phyloP scores from a whole-genome alignment of 306 rosid species.

The Prunus dulcis region DNA sequence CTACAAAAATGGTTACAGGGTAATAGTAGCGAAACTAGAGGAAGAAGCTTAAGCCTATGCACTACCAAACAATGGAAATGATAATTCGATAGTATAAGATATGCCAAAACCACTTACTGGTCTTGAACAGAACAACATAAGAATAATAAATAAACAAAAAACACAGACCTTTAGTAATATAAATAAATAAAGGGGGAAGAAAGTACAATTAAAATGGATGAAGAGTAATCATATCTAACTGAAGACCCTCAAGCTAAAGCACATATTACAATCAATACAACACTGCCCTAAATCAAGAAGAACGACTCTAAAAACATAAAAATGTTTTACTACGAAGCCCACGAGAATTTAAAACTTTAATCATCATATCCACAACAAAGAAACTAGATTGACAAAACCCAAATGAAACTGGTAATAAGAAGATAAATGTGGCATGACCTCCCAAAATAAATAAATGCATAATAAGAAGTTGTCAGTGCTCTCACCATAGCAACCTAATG shows the following conservation, averaged over 20 bases:
- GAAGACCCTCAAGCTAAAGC: not conserved
- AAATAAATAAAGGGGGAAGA: not conserved
- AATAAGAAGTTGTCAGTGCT: constrained; percentile 4
- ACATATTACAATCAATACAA: not conserved
- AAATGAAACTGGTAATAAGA: not conserved
- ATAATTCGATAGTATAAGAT: too few relatives aligned
- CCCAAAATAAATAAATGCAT: not conserved
- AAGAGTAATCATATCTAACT: not conserved
- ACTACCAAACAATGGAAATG: too few relatives aligned
- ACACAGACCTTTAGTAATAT: not conserved
- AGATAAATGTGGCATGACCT: constrained; percentile 1
- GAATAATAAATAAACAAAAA: too few relatives aligned
- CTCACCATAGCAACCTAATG: constrained; percentile 66
- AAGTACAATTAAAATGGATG: too few relatives aligned
- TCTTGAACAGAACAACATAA: too few relatives aligned
- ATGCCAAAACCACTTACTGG: too few relatives aligned
- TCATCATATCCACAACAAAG: not conserved
- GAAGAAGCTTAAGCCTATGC: not conserved
- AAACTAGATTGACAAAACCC: not conserved
- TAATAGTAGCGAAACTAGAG: not conserved
- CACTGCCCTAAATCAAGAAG: not conserved
- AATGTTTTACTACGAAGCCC: too few relatives aligned
- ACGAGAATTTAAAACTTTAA: not conserved
- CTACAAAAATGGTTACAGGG: not conserved
- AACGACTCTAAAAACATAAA: not conserved